phyloP scores from a whole-genome alignment of 2,329 filamentous ascomycete species.

The Colletotrichum ledebouriae region DNA sequence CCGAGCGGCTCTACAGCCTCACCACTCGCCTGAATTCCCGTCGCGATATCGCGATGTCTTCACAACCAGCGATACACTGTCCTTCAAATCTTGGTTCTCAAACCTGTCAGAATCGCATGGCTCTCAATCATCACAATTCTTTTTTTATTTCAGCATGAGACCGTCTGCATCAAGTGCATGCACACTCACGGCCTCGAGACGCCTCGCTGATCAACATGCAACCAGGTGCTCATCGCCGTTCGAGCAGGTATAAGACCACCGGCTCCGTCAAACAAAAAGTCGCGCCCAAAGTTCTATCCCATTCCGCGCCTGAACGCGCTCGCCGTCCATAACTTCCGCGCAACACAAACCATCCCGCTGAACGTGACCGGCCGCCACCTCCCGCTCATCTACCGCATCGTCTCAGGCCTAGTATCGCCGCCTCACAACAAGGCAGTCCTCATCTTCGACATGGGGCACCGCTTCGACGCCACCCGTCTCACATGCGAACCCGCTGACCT shows the following conservation, averaged over 20 bases:
- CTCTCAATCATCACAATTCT: too few relatives aligned
- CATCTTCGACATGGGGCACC: conserved; percentile 67
- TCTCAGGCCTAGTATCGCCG: conserved; percentile 63
- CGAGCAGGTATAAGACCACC: conserved; percentile 40
- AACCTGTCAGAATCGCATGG: too few relatives aligned
- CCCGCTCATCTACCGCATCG: conserved; percentile 68
- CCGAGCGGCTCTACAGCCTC: not conserved
- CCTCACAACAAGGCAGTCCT: conserved; percentile 64
- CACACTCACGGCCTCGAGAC: conserved; percentile 7
- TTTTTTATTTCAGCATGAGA: too few relatives aligned
- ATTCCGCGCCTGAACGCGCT: conserved; percentile 63
- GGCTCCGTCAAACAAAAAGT: conserved; percentile 3
- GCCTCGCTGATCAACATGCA: conserved; percentile 41
- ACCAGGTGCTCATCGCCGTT: conserved; percentile 48
- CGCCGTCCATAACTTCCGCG: conserved; percentile 60
- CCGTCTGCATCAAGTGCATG: too few relatives aligned
- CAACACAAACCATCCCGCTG: conserved; percentile 62
- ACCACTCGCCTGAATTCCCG: not conserved
- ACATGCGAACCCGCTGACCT: conserved; percentile 55
- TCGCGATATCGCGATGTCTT: not conserved
- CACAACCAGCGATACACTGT: too few relatives aligned
- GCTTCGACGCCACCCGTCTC: conserved; percentile 67
- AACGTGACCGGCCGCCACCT: conserved; percentile 66
- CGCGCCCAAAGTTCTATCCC: conserved; percentile 51
- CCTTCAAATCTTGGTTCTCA: not conserved